These are phyloP conservation scores for Zygosaccharomyces pseudobailii DNA, from an alignment of 1,139 yeast species.

Conservation along the genomic window DNA sequence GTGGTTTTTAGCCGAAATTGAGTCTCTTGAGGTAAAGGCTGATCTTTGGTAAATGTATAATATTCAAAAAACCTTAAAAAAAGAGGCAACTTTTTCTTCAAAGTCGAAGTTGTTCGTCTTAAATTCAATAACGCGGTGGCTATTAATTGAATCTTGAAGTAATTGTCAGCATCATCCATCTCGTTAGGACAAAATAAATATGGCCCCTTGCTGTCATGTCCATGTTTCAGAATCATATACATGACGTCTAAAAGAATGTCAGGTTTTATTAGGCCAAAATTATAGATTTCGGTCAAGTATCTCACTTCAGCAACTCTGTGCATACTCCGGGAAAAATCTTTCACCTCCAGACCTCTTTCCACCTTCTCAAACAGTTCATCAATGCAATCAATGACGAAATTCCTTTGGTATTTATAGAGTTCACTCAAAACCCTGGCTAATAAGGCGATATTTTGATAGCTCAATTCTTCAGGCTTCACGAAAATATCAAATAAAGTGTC, in stretches of 20 bases:
- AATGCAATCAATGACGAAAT: conserved; percentile 44
- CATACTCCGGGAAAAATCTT: conserved; percentile 58
- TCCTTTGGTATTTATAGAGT: conserved; percentile 38
- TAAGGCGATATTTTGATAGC: conserved; percentile 48
- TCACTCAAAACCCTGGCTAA: conserved; percentile 48
- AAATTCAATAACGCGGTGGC: conserved; percentile 36
- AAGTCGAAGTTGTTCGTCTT: conserved; percentile 18
- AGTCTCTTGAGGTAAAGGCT: conserved; percentile 63
- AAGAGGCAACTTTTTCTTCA: conserved; percentile 36
- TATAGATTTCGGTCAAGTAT: conserved; percentile 56
- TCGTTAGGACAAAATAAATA: conserved; percentile 39
- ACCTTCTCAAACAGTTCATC: conserved; percentile 67
- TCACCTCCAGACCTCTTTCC: conserved; percentile 60
- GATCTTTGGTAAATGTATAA: conserved; percentile 60
- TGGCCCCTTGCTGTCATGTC: conserved; percentile 64
- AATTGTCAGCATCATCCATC: conserved; percentile 61
- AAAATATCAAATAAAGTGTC: conserved; percentile 49
- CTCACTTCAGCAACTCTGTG: conserved; percentile 57
- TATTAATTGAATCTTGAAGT: conserved; percentile 63
- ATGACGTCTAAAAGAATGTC: conserved; percentile 49
- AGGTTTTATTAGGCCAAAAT: conserved; percentile 45
- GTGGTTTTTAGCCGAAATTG: conserved; percentile 49
- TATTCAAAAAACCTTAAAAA: conserved; percentile 67
- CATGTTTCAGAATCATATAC: conserved; percentile 60
- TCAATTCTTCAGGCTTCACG: conserved; percentile 56